Evolutionary conservation across 2,329 filamentous ascomycete species (phyloP), one percentile per base, ranked within the genome.

Genomic region (Ophiocordyceps camponoti-leonardi): DNA sequence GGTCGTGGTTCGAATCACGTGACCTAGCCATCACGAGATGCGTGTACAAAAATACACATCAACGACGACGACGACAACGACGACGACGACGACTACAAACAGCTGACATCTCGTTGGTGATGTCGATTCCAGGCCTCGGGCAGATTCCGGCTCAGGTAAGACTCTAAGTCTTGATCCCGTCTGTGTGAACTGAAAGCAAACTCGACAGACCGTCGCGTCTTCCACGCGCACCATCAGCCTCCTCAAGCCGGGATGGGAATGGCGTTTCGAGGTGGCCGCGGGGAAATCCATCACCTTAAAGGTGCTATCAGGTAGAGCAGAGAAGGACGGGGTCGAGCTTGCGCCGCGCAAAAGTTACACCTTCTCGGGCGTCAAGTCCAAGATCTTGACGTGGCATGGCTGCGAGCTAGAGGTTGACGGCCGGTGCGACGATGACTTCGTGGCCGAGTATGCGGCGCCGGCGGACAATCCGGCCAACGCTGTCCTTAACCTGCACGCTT

Each of bases 291-390:
- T 72, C 44, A 61, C 62, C 37, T 57, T 74, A 43, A 71, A 87
- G 67, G 70, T 96, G 23, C 65, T 86, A 46, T 77, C 74, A 31
- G 92, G 92, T 49, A 86, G 81, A 1, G 92, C 90, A 43, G 92
- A 98, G 63, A 79, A 94, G 57, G 94, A 96, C 59, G 92, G 92
- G 58, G 88, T 90, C 46, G 92, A 98, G 66, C 81, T 98, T 41
- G 87, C 87, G 12, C 73, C 77, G 11, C 83, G 82, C 47, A 82
- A 83, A 44, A 72, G 76, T 11, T 96, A 96, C 67, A 80, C 72
- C 30, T 90, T 98, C 62, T 73, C 75, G 42, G 84, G 86, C 46
- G 76, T 75, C 53, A 93, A 93, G 67, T 83, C 84, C 47, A 88
- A 90, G 49, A 82, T 98, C 56, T 85, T 85, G 61, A 94, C 88